Base-by-base conservation (phyloP, 1,284 basidiomycete genomes). In the Cryptococcus sp. region DNA sequence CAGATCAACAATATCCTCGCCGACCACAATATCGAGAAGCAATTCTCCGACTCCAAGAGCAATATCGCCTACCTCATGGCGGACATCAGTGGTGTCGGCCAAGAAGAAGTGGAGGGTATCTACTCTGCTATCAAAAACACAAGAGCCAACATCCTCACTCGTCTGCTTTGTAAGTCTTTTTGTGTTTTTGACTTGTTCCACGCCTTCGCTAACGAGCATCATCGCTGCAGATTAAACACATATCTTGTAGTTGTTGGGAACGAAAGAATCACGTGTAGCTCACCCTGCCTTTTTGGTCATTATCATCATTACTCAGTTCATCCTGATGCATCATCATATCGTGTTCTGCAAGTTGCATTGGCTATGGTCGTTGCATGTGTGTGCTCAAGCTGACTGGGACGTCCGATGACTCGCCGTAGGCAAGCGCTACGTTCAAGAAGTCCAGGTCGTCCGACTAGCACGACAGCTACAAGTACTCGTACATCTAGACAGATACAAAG, bases 1-100 rank as follows among this genome's bases (percentile, higher is more conserved):
- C 87, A 88, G 71, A 90, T 99, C 83, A 99, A 99, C 84, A 90
- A 95, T 70, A 81, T 84, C 53, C 82, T 99, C 50, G 91, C 90
- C 57, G 87, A 90, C 49, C 93, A 95, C 85, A 99, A 99, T 80
- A 95, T 99, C 75, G 94, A 97, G 81, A 98, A 99, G 83, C 96
- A 99, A 80, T 96, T 89, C 80, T 93, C 95, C 19, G 94, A 98
- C 77, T 93, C 91, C 55, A 93, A 93, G 81, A 93, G 92, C 67
- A 93, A 95, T 66, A 83, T 95, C 55, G 95, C 75, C 20, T 79
- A 79, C 65, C 84, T 98, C 65, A 88, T 98, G 86, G 93, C 93
- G 19, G 95, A 99, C 80, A 95, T 99, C 69, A 87, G 89, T 38
- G 87, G 92, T 66, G 93, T 98, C 67, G 90, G 88, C 71, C 85